These are phyloP conservation scores for Penicillium herquei DNA, from an alignment of 495 filamentous ascomycete species.

Conservation along the genomic window DNA sequence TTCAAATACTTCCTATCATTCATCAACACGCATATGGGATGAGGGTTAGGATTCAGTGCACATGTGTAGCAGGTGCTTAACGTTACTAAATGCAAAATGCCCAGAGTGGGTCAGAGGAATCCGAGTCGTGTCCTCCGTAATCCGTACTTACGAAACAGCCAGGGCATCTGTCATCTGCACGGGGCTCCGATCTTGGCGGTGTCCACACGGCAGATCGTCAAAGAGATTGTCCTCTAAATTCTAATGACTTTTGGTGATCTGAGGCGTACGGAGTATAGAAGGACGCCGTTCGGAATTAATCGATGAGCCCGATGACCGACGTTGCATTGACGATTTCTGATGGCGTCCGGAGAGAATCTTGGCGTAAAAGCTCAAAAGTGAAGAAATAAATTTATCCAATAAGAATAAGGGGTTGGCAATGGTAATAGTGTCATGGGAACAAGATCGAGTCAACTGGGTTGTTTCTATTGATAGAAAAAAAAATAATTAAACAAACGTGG, in stretches of 20 bases:
- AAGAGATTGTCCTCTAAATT: conserved; percentile 26
- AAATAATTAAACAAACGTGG: conserved; percentile 1
- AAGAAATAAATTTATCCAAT: neutral
- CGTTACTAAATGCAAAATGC: too few relatives aligned
- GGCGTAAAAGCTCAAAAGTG: neutral
- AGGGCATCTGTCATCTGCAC: conserved; percentile 40
- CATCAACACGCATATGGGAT: neutral
- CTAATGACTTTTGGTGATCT: conserved; percentile 15
- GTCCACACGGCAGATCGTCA: conserved; percentile 47
- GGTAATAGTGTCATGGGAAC: neutral
- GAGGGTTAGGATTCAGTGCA: too few relatives aligned
- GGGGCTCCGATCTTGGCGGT: conserved; percentile 40
- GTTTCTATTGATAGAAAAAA: conserved; percentile 11
- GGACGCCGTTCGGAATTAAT: conserved; percentile 13
- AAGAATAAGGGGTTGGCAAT: too few relatives aligned
- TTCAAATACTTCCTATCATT: conserved; percentile 3
- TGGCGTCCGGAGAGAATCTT: too few relatives aligned
- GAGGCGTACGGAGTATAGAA: neutral
- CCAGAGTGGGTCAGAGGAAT: too few relatives aligned
- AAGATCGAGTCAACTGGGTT: neutral
- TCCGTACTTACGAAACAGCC: conserved; percentile 7
- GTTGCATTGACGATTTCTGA: neutral
- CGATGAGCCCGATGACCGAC: neutral
- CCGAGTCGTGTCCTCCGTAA: too few relatives aligned
- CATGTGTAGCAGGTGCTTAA: too few relatives aligned